Evolutionary conservation across 108 stramenopile genomes (phyloP).

Genomic region (Epipyxis sp.): DNA sequence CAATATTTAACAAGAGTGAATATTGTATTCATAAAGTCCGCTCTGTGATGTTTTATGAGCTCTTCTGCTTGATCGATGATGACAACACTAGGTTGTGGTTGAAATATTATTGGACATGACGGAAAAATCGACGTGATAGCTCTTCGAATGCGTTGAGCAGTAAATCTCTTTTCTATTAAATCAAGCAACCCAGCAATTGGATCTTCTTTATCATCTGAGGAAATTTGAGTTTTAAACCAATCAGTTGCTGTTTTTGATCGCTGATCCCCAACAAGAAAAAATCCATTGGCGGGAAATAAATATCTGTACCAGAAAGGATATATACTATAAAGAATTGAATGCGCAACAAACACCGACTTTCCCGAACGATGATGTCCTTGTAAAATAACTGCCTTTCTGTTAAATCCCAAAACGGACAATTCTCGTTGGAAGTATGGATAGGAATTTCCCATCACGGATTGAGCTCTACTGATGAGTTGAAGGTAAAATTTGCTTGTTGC

Average conservation of each 20-base stretch:
- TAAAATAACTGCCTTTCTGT: neutral
- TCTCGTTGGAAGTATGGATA: too few species aligned
- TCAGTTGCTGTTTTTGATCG: neutral
- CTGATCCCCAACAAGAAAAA: neutral
- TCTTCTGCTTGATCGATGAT: conserved; percentile 10
- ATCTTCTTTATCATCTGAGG: neutral
- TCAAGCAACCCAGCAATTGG: neutral
- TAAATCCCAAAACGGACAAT: too few species aligned
- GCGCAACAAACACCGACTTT: neutral
- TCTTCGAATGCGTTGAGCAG: neutral
- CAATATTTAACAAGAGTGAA: neutral
- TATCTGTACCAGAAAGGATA: conserved; percentile 1
- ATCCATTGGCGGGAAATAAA: neutral
- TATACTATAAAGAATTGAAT: neutral
- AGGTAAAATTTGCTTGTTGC: too few species aligned
- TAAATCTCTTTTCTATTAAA: neutral
- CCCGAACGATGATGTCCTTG: neutral
- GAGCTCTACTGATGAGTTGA: too few species aligned
- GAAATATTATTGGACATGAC: neutral
- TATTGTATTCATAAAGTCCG: neutral
- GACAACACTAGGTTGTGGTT: neutral
- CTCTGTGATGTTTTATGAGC: neutral
- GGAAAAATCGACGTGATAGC: neutral
- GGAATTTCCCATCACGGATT: too few species aligned
- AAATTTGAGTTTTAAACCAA: conserved; percentile 10